Conservation (phyloP, 768 basidiomycete species). For the Auricularia sp. region DNA sequence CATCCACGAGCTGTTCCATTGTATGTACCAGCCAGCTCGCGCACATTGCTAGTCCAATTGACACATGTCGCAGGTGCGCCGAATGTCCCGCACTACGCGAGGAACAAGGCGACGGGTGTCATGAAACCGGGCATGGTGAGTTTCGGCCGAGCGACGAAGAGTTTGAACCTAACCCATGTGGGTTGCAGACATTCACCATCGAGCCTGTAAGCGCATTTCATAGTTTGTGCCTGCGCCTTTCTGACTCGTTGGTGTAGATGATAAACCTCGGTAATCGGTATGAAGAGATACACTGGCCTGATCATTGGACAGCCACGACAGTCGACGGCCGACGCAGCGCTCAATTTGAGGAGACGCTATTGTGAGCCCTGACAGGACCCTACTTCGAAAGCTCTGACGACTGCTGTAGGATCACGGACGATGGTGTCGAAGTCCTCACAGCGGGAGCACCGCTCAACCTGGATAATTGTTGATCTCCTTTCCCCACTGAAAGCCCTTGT, state of each 20-base stretch:
- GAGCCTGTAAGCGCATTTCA: slow-evolving; percentile 47
- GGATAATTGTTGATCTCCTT: neutral
- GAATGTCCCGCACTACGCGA: slow-evolving; percentile 90
- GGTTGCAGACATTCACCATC: slow-evolving; percentile 47
- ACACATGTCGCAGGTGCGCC: slow-evolving; percentile 31
- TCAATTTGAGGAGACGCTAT: slow-evolving; percentile 93
- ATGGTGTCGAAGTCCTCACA: slow-evolving; percentile 81
- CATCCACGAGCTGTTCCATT: slow-evolving; percentile 78
- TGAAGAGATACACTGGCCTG: slow-evolving; percentile 78
- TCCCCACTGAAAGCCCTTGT: neutral
- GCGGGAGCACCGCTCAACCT: slow-evolving; percentile 13
- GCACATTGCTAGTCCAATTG: neutral
- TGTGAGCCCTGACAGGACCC: slow-evolving; percentile 44
- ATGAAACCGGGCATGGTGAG: slow-evolving; percentile 92
- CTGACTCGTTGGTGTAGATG: slow-evolving; percentile 46
- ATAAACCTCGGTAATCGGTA: slow-evolving; percentile 77
- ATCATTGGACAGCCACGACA: slow-evolving; percentile 95
- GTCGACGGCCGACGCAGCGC: slow-evolving; percentile 83
- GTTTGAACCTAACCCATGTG: too few relatives aligned
- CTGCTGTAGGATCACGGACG: slow-evolving; percentile 69
- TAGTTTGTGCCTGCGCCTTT: slow-evolving; percentile 4
- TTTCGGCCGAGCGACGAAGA: slow-evolving; percentile 2
- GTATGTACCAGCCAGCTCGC: slow-evolving; percentile 2
- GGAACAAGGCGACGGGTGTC: slow-evolving; percentile 83
- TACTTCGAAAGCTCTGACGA: neutral